Evolutionary conservation across 2,329 filamentous ascomycete species (phyloP).

Genomic region (Diaporthe australafricana): DNA sequence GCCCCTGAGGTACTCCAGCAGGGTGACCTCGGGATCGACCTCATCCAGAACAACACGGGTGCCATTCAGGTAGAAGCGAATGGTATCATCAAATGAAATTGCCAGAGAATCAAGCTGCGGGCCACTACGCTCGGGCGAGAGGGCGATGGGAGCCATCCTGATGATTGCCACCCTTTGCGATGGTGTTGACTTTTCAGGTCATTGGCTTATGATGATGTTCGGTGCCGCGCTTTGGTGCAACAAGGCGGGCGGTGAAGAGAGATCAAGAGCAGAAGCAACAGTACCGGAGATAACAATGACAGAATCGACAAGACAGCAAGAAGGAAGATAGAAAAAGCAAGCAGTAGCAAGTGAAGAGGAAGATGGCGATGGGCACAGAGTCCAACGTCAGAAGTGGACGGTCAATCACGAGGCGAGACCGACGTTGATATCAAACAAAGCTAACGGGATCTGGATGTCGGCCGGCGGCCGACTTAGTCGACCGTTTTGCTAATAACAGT

Average conservation of each 20-base stretch:
- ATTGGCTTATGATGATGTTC: background rate
- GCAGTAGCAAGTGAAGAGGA: background rate
- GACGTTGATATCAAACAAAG: constrained; percentile 35
- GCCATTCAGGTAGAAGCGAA: constrained; percentile 95
- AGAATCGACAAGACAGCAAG: background rate
- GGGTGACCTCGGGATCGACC: constrained; percentile 89
- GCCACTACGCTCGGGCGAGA: constrained; percentile 60
- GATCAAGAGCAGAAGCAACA: background rate
- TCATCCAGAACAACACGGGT: constrained; percentile 88
- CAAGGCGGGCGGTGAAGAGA: background rate
- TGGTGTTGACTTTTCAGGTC: constrained; percentile 15
- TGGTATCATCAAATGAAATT: constrained; percentile 83
- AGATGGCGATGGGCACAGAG: background rate
- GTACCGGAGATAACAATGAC: background rate
- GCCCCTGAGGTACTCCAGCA: constrained; percentile 92
- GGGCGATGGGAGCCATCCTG: constrained; percentile 67
- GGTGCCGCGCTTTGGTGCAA: constrained; percentile 9
- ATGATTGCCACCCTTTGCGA: constrained; percentile 8
- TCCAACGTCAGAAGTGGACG: constrained; percentile 11
- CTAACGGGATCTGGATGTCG: constrained; percentile 34
- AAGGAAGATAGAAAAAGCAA: background rate
- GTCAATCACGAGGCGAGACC: background rate
- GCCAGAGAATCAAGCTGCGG: constrained; percentile 68
- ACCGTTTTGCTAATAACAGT: constrained; percentile 21
- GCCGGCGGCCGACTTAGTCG: constrained; percentile 12